Base-by-base conservation (phyloP, 75 land plant species). In the Ceratopteris richardii region DNA sequence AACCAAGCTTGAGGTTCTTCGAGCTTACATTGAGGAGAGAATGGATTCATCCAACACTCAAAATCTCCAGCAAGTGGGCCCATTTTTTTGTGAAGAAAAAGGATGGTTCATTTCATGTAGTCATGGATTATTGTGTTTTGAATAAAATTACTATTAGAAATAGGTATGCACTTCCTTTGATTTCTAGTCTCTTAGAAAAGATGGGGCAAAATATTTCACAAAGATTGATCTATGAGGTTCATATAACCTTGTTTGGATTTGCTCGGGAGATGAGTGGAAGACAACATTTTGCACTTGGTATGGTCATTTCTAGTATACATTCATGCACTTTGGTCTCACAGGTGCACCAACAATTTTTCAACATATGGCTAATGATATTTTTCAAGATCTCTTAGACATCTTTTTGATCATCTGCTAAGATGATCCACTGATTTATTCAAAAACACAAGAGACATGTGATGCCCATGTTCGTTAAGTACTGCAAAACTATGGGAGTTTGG, bases 341-440 rank as follows among this genome's bases (percentile, higher is more conserved):
- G 60, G 31, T 46, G 36, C 0, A 1, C 64, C 18, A 2, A 31
- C 44, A 22, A 44, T 51, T 26, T 33, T 65, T 44, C 61, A 58
- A 40, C 55, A 41, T 20, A 1, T 44, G 27, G 56, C 56, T 44
- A 71, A 65, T 23, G 33, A 61, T 21, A 25, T 72, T 1, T 60
- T 66, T 29, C 46, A 37, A 0, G 64, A 55, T 21, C 66, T 51
- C 40, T 22, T 67, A 1, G 57, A 55, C n/a, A 16, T 23, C 3
- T 66, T 65, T 65, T 27, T 66, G 7, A 54, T 66, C 31, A 16
- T 43, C 7, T 66, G 66, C 50, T 19, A 65, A 7, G 71, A 72
- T 61, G 71, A 44, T 31, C 57, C 61, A 14, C 7, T 54, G 2
- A 67, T 67, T 2, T 66, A 44, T 24, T 61, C 55, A 18, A 73